Conservation (phyloP, 2,329 filamentous ascomycete species). For the Cladobotryum protrusum region DNA sequence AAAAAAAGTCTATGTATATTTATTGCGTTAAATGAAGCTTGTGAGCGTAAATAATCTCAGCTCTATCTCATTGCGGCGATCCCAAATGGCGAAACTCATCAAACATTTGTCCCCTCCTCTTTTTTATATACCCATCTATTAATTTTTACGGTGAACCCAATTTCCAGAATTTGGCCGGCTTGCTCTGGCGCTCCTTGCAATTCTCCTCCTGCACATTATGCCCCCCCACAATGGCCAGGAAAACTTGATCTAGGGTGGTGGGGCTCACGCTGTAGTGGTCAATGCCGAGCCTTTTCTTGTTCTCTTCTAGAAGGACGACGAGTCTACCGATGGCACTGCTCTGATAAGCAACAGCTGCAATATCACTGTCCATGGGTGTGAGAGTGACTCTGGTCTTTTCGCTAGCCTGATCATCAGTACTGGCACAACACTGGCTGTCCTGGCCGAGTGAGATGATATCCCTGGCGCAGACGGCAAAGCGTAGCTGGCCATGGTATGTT, state of each 20-base stretch:
- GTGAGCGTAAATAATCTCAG: too few species aligned
- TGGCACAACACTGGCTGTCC: constrained; percentile 13
- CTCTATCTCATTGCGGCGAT: too few species aligned
- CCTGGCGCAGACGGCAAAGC: constrained; percentile 68
- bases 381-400: constrained; percentile 3
- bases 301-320: constrained; percentile 66
- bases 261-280: constrained; percentile 84
- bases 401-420: too few species aligned
- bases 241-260: constrained; percentile 86
- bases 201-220: constrained; percentile 75
- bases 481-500: constrained; percentile 77
- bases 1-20: too few species aligned
- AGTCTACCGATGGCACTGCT: constrained; percentile 56
- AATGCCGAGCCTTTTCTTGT: constrained; percentile 62
- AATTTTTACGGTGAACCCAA: too few species aligned
- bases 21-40: too few species aligned
- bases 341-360: constrained; percentile 16
- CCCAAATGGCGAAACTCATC: too few species aligned
- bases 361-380: constrained; percentile 19
- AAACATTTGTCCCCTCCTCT: too few species aligned
- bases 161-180: too few species aligned
- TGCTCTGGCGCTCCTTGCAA: constrained; percentile 24
- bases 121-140: too few species aligned
- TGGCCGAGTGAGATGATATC: constrained; percentile 30
- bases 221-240: constrained; percentile 74